These are phyloP conservation scores for Cystobasidium slooffiae DNA, from an alignment of 1,284 basidiomycete species.

Conservation along the genomic window DNA sequence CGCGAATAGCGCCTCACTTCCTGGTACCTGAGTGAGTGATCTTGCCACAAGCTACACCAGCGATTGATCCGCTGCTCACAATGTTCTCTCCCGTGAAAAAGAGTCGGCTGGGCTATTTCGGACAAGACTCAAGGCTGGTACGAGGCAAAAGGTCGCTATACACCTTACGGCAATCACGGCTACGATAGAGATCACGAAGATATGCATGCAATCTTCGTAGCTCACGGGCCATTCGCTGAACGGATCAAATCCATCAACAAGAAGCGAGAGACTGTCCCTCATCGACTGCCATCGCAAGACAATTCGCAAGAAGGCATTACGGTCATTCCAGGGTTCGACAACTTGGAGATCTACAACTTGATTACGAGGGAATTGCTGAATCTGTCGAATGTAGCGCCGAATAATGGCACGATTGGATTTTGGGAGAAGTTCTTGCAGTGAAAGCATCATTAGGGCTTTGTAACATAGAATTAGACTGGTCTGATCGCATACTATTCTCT, in stretches of 20 bases:
- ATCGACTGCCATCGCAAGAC: not conserved
- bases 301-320: conserved; percentile 65
- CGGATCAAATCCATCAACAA: conserved; percentile 65
- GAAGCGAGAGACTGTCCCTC: conserved; percentile 49
- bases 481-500: too few species aligned
- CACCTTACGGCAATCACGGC: conserved; percentile 64
- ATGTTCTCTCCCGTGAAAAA: not conserved
- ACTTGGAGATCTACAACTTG: conserved; percentile 81
- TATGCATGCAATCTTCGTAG: conserved; percentile 89
- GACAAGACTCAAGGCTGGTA: conserved; percentile 59
- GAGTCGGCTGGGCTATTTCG: conserved; percentile 72
- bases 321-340: conserved; percentile 77
- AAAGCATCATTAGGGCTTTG: too few species aligned
- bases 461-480: too few species aligned
- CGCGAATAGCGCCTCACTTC: conserved; percentile 82
- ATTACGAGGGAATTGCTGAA: conserved; percentile 60
- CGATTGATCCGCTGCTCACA: not conserved
- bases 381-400: conserved; percentile 61
- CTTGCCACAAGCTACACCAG: not conserved
- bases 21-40: conserved; percentile 66
- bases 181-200: conserved; percentile 75
- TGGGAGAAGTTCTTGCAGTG: conserved; percentile 71
- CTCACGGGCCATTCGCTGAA: conserved; percentile 79
- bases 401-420: conserved; percentile 76
- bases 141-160: conserved; percentile 64